Base-by-base conservation (phyloP, 768 basidiomycete genomes). In the Gyrodon lividus region DNA sequence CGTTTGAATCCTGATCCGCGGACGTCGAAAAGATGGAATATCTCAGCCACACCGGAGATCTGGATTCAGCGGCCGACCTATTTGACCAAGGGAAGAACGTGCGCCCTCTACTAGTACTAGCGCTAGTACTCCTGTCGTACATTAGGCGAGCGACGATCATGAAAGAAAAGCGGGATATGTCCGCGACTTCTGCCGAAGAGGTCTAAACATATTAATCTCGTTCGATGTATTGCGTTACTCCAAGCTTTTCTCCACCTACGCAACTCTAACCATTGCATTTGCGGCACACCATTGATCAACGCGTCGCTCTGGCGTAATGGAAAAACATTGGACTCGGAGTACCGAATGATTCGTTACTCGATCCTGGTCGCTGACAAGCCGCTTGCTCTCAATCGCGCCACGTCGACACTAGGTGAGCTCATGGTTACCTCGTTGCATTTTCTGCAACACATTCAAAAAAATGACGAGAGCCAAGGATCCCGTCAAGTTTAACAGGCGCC, bases 121-220 rank as follows among this genome's bases (percentile, higher is more conserved):
- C n/a, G n/a, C n/a, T n/a, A 17, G n/a, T 34, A 8, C 14, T 35
- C 59, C 48, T 59, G 41, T 50, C 45, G 50, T 47, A 35, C 16
- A 52, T 64, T 61, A 47, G 46, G 54, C 31, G 28, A 55, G 43
- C 59, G 62, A 61, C 62, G 65, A 64, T 65, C 63, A 56, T 45
- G 43, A 45, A 45, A 30, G 8, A 30, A 30, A 17, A 28, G 17
- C 38, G 2, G 6, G 23, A 20, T 40, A 22, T 40, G 23, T 17
- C 41, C 41, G 41, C 6, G 41, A 22, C 23, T 24, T 42, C 1
- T 24, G 2, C 23, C 41, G 23, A 24, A 26, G 10, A 42, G 28
- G 28, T 9, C 8, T 28, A 28, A 28, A 28, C 28, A 10, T 28
- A 6, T 28, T 10, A 10, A 8, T 28, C 28, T 28, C 28, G 28